phyloP scores from a whole-genome alignment of 2,329 filamentous ascomycete species.

The Nigrospora oryzae region DNA sequence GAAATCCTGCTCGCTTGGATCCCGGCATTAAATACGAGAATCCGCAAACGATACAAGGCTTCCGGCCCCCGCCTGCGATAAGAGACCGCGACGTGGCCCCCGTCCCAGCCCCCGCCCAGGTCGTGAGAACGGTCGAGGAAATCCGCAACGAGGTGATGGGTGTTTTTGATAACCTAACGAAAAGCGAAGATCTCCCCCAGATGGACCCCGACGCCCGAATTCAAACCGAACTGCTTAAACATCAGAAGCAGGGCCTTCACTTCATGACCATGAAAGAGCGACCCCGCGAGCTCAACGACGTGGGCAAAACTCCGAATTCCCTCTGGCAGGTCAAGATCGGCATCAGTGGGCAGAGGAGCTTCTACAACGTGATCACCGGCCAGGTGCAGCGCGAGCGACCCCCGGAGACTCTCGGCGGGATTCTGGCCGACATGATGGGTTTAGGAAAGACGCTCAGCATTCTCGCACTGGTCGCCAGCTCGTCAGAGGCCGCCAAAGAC shows the following conservation, averaged over 20 bases:
- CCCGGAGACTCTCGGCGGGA: constrained; percentile 61
- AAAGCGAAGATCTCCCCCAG: constrained; percentile 66
- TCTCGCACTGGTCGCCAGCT: constrained; percentile 65
- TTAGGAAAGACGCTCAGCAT: constrained; percentile 84
- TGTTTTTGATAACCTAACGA: constrained; percentile 79
- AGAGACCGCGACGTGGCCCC: constrained; percentile 18
- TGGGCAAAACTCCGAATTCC: constrained; percentile 54
- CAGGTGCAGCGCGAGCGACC: constrained; percentile 52
- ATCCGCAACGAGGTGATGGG: constrained; percentile 75
- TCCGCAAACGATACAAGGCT: constrained; percentile 54
- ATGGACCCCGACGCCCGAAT: constrained; percentile 57
- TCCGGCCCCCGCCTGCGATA: constrained; percentile 28
- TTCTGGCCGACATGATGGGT: constrained; percentile 82
- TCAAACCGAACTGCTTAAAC: constrained; percentile 62
- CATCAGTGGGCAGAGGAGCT: constrained; percentile 47
- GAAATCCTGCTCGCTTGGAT: constrained; percentile 57
- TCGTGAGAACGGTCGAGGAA: constrained; percentile 68
- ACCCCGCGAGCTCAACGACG: constrained; percentile 47
- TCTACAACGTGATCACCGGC: constrained; percentile 80
- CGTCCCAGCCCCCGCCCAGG: constrained; percentile 15
- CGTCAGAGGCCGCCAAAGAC: constrained; percentile 49
- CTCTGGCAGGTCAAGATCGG: constrained; percentile 64
- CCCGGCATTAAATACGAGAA: constrained; percentile 66
- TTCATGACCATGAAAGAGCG: constrained; percentile 80
- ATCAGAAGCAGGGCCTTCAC: constrained; percentile 83